Conservation (phyloP, 768 basidiomycete species). For the Coprinellus micaceus region DNA sequence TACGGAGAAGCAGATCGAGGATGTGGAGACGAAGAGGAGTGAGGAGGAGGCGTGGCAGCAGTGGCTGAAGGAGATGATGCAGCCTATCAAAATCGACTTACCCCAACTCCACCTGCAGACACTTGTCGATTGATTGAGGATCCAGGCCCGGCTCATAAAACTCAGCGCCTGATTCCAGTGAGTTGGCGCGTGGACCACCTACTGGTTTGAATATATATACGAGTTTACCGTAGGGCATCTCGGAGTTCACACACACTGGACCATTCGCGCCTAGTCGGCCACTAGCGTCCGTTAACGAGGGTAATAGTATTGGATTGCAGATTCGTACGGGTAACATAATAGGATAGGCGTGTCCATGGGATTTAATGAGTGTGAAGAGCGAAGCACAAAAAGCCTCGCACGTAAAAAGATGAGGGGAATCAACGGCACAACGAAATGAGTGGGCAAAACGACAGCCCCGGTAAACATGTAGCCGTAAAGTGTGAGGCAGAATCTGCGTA, state of each 20-base stretch:
- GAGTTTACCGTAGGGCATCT: no score
- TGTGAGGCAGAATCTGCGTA: no score
- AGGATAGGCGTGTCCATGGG: slow-evolving; percentile 1
- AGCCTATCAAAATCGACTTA: slow-evolving; percentile 27
- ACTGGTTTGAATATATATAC: no score
- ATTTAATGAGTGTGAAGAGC: background rate
- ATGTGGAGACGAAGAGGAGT: slow-evolving; percentile 25
- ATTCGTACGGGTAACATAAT: background rate
- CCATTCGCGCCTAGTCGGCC: no score
- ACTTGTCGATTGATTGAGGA: no score
- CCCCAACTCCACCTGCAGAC: no score
- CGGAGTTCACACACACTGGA: no score
- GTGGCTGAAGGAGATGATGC: slow-evolving; percentile 33
- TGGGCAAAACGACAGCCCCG: background rate
- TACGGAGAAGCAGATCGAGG: slow-evolving; percentile 39
- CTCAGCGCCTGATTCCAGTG: background rate
- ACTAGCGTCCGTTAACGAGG: no score
- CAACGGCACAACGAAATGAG: background rate
- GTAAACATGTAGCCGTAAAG: background rate
- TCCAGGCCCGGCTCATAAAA: no score
- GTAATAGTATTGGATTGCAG: background rate
- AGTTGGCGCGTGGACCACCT: no score
- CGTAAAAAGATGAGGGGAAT: background rate
- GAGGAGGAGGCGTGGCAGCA: slow-evolving; percentile 39
- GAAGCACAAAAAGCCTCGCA: background rate